These are phyloP conservation scores for Aspergillus phoenicis DNA, from an alignment of 2,329 filamentous ascomycete genomes.

Conservation along the genomic window DNA sequence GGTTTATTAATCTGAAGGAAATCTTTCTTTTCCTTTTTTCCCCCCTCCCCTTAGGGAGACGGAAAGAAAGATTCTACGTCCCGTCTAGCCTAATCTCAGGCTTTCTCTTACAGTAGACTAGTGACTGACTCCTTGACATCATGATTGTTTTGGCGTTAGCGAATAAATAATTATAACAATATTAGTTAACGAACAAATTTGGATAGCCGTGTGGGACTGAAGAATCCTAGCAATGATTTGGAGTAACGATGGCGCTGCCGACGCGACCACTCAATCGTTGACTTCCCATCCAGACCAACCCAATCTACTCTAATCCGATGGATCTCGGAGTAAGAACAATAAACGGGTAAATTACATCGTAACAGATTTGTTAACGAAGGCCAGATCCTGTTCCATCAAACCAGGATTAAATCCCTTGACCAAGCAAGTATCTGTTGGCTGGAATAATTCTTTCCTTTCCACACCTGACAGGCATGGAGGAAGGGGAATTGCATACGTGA, in stretches of 20 bases:
- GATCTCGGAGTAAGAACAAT: not conserved
- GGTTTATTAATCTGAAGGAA: too few species aligned
- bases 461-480: too few species aligned
- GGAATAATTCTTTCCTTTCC: not conserved
- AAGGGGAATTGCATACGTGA: too few species aligned
- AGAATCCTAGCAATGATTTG: not conserved
- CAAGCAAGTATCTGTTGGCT: not conserved
- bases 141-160: not conserved
- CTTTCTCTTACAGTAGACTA: not conserved
- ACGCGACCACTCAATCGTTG: not conserved
- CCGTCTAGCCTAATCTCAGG: not conserved
- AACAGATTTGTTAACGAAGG: not conserved
- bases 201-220: not conserved
- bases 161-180: not conserved
- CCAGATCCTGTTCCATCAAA: not conserved
- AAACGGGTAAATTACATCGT: not conserved
- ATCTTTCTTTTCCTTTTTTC: too few species aligned
- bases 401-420: not conserved
- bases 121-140: not conserved
- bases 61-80: not conserved
- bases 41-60: not conserved
- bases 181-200: too few species aligned
- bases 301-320: not conserved
- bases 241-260: not conserved
- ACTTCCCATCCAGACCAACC: not conserved